phyloP scores from a whole-genome alignment of 2,329 filamentous ascomycete genomes.

The Claviceps monticola region DNA sequence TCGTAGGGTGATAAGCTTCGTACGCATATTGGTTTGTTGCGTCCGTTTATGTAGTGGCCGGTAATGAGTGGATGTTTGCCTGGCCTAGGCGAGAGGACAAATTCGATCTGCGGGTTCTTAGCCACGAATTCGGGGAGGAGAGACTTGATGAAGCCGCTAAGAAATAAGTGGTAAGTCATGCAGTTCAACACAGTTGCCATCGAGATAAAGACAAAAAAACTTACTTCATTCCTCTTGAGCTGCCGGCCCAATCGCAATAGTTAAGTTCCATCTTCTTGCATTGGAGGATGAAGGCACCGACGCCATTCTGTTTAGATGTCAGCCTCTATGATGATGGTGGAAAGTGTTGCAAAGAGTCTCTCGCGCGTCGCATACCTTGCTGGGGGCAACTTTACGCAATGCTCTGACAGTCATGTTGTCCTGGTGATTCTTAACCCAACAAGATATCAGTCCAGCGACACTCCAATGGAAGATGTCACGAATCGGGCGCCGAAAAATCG shows the following conservation, averaged over 20 bases:
- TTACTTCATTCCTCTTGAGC: conserved; percentile 89
- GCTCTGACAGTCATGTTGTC: conserved; percentile 42
- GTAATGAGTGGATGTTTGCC: conserved; percentile 77
- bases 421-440: conserved; percentile 17
- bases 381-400: conserved; percentile 35
- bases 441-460: conserved; percentile 13
- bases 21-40: conserved; percentile 74
- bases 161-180: not conserved
- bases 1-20: conserved; percentile 70
- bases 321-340: conserved; percentile 4
- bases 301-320: conserved; percentile 58
- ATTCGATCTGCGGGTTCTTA: conserved; percentile 76
- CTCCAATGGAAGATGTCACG: conserved; percentile 9
- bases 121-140: conserved; percentile 65
- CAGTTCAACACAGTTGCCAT: not conserved
- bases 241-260: conserved; percentile 94
- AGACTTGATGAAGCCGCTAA: conserved; percentile 67
- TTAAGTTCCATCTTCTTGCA: conserved; percentile 93
- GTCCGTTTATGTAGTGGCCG: conserved; percentile 86
- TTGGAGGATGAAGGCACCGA: conserved; percentile 92
- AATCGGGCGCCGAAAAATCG: conserved; percentile 3
- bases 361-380: conserved; percentile 29
- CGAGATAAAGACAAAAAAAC: not conserved
- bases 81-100: conserved; percentile 82
- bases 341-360: not conserved